A percentile compares a stretch with the other conserved stretches of the same genome.
Conservation (phyloP, 208 protist species). For the Trypanosoma congolense region DNA sequence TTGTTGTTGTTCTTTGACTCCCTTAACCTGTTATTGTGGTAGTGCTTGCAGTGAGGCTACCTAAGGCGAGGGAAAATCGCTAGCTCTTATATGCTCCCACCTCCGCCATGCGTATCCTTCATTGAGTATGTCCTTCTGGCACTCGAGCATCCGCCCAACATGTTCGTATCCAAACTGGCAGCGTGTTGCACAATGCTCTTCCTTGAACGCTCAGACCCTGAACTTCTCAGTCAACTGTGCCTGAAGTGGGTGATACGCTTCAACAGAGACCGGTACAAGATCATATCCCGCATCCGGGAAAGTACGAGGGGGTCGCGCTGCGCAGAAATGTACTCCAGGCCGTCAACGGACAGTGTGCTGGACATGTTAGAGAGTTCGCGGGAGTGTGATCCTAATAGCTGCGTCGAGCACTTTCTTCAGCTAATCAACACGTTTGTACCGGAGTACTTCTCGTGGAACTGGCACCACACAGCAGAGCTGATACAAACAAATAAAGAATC, state of each 20-base stretch:
- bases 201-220: constrained; percentile 63
- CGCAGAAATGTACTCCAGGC: neutral
- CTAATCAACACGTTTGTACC: constrained; percentile 78
- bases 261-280: constrained; percentile 35
- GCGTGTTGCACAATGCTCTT: constrained; percentile 80
- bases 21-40: neutral
- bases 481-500: constrained; percentile 86
- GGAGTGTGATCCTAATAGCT: constrained; percentile 41
- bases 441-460: constrained; percentile 89
- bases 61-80: neutral
- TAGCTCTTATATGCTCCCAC: constrained; percentile 26
- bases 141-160: constrained; percentile 74
- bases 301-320: neutral
- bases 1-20: no score
- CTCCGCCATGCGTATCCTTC: constrained; percentile 63
- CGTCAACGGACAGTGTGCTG: constrained; percentile 8
- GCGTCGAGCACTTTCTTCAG: constrained; percentile 66
- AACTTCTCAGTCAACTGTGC: constrained; percentile 53
- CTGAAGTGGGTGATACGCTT: constrained; percentile 80
- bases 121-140: constrained; percentile 75
- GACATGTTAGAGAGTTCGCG: constrained; percentile 8
- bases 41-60: neutral
- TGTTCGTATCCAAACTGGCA: constrained; percentile 80
- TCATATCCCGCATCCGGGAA: constrained; percentile 40
- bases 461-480: constrained; percentile 71